Evolutionary conservation across 116 monocot species (phyloP).

Genomic region (Dioscorea cayenensis): DNA sequence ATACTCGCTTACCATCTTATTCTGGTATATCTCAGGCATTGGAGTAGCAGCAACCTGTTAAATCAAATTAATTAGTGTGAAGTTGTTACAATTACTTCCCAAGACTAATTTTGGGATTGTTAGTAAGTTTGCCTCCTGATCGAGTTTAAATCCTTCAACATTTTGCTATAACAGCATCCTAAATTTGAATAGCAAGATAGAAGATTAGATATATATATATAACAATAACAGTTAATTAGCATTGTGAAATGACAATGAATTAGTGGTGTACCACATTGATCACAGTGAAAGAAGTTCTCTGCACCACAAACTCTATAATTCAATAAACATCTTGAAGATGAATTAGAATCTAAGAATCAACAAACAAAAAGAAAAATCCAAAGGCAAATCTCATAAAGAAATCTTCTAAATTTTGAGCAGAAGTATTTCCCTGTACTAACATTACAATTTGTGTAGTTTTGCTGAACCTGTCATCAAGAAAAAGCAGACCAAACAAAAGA

Average conservation of each 20-base stretch:
- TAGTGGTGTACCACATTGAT: constrained; percentile 48
- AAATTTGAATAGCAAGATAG: not conserved
- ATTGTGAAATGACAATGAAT: not conserved
- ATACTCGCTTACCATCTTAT: constrained; percentile 54
- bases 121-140: constrained; percentile 42
- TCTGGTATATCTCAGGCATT: constrained; percentile 65
- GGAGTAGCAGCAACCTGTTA: constrained; percentile 62
- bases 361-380: not conserved
- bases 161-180: constrained; percentile 79
- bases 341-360: not conserved
- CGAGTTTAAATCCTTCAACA: constrained; percentile 61
- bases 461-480: constrained; percentile 43
- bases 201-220: no score
- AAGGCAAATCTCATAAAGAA: not conserved
- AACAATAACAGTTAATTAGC: no score
- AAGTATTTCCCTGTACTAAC: constrained; percentile 74
- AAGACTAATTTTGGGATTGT: not conserved
- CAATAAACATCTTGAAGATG: constrained; percentile 1
- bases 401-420: constrained; percentile 32
- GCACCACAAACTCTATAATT: constrained; percentile 60
- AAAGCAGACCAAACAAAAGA: not conserved
- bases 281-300: constrained; percentile 84
- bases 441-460: constrained; percentile 58
- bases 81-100: not conserved
- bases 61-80: not conserved